These are phyloP conservation scores for Pichia manshurica DNA, from an alignment of 805 yeast genomes.

Conservation along the genomic window DNA sequence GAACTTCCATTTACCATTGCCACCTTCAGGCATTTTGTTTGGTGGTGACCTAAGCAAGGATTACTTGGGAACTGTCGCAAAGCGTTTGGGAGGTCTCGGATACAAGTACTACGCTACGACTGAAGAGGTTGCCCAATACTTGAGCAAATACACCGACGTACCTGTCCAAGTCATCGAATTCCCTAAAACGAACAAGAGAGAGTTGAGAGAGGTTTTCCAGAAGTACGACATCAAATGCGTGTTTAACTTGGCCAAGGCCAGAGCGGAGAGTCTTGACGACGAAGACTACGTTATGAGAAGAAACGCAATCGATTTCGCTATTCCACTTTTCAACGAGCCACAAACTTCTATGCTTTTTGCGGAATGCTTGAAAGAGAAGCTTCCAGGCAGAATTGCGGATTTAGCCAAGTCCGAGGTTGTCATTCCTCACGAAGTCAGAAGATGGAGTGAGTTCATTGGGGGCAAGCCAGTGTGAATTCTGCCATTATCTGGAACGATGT, in stretches of 20 bases:
- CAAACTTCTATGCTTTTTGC: constrained; percentile 87
- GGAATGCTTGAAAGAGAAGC: constrained; percentile 70
- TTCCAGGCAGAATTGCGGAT: constrained; percentile 46
- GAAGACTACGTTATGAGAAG: constrained; percentile 97
- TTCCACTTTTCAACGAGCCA: constrained; percentile 95
- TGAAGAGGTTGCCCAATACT: constrained; percentile 62
- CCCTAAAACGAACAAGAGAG: constrained; percentile 91
- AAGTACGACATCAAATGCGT: constrained; percentile 79
- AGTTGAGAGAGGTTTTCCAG: constrained; percentile 88
- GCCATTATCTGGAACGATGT: no score
- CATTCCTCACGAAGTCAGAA: constrained; percentile 79
- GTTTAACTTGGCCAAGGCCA: constrained; percentile 82
- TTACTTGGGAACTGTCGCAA: constrained; percentile 68
- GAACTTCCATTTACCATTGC: constrained; percentile 92
- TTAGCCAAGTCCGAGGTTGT: constrained; percentile 37
- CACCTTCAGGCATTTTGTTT: constrained; percentile 82
- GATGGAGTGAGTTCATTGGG: constrained; percentile 97
- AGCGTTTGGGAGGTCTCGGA: constrained; percentile 63
- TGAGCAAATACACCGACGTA: constrained; percentile 43
- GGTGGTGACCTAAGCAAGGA: constrained; percentile 87
- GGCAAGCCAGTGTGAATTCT: constrained; percentile 69
- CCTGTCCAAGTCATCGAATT: constrained; percentile 69
- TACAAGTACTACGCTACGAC: constrained; percentile 79
- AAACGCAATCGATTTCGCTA: constrained; percentile 96
- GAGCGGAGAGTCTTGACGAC: constrained; percentile 81